phyloP scores from a whole-genome alignment of 2,329 filamentous ascomycete genomes.

The Calonectria crousiana region DNA sequence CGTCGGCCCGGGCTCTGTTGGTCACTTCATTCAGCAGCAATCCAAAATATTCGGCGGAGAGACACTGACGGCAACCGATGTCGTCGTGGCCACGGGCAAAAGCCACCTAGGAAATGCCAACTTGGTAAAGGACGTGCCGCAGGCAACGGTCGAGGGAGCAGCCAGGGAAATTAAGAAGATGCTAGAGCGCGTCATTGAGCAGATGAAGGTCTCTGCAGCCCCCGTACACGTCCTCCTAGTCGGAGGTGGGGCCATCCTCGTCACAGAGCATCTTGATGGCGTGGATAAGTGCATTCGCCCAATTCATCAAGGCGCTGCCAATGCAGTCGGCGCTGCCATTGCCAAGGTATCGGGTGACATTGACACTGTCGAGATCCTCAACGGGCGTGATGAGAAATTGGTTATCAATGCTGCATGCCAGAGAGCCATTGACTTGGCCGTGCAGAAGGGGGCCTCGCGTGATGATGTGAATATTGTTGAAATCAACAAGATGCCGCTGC shows the following conservation, averaged over 20 bases:
- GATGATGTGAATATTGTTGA: conserved; percentile 58
- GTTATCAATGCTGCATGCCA: conserved; percentile 55
- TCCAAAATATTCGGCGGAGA: conserved; percentile 66
- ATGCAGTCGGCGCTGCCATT: conserved; percentile 71
- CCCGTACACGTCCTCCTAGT: conserved; percentile 67
- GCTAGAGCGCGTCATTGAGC: conserved; percentile 65
- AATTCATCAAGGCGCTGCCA: conserved; percentile 66
- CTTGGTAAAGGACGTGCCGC: conserved; percentile 44
- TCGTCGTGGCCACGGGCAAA: conserved; percentile 56
- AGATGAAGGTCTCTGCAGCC: conserved; percentile 67
- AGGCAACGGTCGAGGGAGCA: conserved; percentile 35
- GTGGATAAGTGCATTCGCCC: conserved; percentile 65
- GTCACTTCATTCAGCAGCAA: conserved; percentile 61
- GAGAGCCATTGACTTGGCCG: conserved; percentile 46
- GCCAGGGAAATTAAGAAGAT: conserved; percentile 56
- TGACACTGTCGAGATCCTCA: conserved; percentile 63
- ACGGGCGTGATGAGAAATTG: conserved; percentile 51
- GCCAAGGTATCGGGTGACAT: conserved; percentile 66
- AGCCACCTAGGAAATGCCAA: conserved; percentile 46
- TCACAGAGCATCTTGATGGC: conserved; percentile 60
- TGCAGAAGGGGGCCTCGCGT: conserved; percentile 46
- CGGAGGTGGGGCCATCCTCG: conserved; percentile 68
- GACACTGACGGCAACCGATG: conserved; percentile 65
- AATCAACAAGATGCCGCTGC: conserved; percentile 57
- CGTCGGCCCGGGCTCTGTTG: conserved; percentile 70